Conservation (phyloP, 257 asterid species). For the Solanum appendiculatum region DNA sequence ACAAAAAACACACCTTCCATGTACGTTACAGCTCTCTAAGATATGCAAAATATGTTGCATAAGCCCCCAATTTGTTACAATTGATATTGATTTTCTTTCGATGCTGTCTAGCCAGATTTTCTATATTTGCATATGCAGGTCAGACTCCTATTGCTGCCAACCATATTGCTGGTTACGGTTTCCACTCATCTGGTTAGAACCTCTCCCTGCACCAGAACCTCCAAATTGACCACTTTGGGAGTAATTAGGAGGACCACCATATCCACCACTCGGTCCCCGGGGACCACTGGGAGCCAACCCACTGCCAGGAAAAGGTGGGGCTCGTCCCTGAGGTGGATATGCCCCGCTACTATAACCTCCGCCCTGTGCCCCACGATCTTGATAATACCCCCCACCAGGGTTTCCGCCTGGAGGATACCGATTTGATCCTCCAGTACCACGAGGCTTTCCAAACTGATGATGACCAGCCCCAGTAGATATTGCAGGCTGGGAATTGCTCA, state of each 20-base stretch:
- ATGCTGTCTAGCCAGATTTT: neutral
- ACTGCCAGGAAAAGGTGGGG: slow-evolving; percentile 52
- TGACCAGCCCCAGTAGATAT: slow-evolving; percentile 49
- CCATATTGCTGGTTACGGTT: slow-evolving; percentile 77
- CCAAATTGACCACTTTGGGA: slow-evolving; percentile 69
- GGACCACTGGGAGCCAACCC: slow-evolving; percentile 45
- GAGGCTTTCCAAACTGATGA: slow-evolving; percentile 74
- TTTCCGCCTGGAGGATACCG: slow-evolving; percentile 66
- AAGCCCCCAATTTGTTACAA: neutral
- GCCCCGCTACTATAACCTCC: slow-evolving; percentile 45
- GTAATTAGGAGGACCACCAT: slow-evolving; percentile 59
- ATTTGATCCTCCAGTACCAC: slow-evolving; percentile 67
- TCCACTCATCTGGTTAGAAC: slow-evolving; percentile 43
- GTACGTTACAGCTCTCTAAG: neutral
- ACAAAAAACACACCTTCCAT: neutral
- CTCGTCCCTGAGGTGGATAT: slow-evolving; percentile 69
- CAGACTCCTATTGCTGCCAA: slow-evolving; percentile 69
- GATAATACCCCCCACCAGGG: slow-evolving; percentile 50
- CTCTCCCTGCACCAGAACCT: slow-evolving; percentile 55
- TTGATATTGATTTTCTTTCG: neutral
- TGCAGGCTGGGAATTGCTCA: slow-evolving; percentile 49
- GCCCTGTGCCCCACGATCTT: slow-evolving; percentile 71
- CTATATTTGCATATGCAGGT: neutral
- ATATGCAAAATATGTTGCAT: neutral
- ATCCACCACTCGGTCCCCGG: slow-evolving; percentile 55